phyloP scores from a whole-genome alignment of 805 yeast species.

The Kodamaea kaohsiungensis region DNA sequence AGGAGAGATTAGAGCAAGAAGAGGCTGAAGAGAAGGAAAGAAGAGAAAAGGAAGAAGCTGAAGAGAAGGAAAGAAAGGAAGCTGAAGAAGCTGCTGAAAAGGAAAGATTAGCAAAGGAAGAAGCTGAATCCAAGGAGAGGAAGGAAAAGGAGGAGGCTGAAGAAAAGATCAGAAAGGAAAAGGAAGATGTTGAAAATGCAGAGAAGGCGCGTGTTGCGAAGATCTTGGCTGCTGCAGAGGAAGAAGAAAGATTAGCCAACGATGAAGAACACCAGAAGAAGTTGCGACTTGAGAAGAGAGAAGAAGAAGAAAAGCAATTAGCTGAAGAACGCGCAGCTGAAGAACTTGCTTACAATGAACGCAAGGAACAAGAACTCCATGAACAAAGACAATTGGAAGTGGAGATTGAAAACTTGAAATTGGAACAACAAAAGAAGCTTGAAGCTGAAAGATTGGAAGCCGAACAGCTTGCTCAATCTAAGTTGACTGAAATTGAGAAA shows the following conservation, averaged over 20 bases:
- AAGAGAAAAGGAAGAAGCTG: slow-evolving; percentile 26
- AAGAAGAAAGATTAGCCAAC: slow-evolving; percentile 19
- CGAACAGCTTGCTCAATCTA: slow-evolving; percentile 30
- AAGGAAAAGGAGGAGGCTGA: slow-evolving; percentile 13
- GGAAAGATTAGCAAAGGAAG: slow-evolving; percentile 11
- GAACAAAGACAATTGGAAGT: slow-evolving; percentile 31
- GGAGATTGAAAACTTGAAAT: slow-evolving; percentile 33
- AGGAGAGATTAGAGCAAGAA: slow-evolving; percentile 15
- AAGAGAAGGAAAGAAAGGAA: slow-evolving; percentile 16
- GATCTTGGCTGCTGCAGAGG: slow-evolving; percentile 7
- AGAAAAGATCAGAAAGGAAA: slow-evolving; percentile 14
- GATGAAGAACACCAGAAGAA: slow-evolving; percentile 29
- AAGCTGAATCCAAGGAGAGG: slow-evolving; percentile 13
- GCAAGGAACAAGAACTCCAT: slow-evolving; percentile 24
- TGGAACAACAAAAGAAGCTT: slow-evolving; percentile 19
- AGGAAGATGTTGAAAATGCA: slow-evolving; percentile 18
- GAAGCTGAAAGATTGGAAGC: slow-evolving; percentile 29
- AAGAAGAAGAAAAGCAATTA: slow-evolving; percentile 26
- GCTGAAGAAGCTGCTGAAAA: slow-evolving; percentile 14
- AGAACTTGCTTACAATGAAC: slow-evolving; percentile 25
- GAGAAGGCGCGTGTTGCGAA: slow-evolving; percentile 10
- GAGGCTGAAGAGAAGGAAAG: slow-evolving; percentile 30
- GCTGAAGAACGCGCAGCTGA: slow-evolving; percentile 27
- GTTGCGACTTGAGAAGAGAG: slow-evolving; percentile 27
- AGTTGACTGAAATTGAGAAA: slow-evolving; percentile 33